Evolutionary conservation across 75 land plant species (phyloP).

Genomic region (Picea sitchensis): DNA sequence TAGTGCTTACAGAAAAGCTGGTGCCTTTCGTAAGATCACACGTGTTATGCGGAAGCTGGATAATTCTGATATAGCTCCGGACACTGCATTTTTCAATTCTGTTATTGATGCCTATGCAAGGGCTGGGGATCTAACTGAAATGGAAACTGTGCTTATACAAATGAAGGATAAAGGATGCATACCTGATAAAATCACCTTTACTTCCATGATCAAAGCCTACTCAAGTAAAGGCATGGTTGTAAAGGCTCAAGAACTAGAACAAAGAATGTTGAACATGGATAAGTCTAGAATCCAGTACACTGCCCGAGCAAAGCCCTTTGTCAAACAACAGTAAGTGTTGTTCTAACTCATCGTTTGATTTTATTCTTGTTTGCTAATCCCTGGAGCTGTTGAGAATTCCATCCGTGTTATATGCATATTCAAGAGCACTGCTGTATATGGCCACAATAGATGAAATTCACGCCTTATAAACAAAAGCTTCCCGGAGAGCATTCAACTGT

Average conservation of each 20-base stretch:
- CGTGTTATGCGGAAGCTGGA: conserved; percentile 56
- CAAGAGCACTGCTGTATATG: neutral
- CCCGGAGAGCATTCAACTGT: neutral
- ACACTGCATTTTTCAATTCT: conserved; percentile 73
- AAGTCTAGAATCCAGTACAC: neutral
- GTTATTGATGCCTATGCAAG: conserved; percentile 79
- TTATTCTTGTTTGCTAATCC: neutral
- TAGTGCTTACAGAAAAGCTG: conserved; percentile 66
- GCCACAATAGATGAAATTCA: neutral
- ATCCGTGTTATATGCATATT: neutral
- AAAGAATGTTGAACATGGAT: neutral
- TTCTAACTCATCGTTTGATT: neutral
- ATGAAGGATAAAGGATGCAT: conserved; percentile 58
- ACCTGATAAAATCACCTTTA: conserved; percentile 69
- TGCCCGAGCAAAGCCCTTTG: neutral
- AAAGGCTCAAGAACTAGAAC: conserved; percentile 26
- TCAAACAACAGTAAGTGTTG: neutral
- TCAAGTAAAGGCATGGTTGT: conserved; percentile 23
- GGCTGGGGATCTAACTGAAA: conserved; percentile 45
- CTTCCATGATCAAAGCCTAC: conserved; percentile 61
- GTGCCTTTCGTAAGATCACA: conserved; percentile 38
- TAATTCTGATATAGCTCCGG: conserved; percentile 67
- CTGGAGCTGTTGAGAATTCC: conserved; percentile 5
- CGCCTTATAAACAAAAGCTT: neutral
- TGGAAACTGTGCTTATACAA: conserved; percentile 60